Evolutionary conservation across 306 rosid species (phyloP).

Genomic region (Fragaria vesca): DNA sequence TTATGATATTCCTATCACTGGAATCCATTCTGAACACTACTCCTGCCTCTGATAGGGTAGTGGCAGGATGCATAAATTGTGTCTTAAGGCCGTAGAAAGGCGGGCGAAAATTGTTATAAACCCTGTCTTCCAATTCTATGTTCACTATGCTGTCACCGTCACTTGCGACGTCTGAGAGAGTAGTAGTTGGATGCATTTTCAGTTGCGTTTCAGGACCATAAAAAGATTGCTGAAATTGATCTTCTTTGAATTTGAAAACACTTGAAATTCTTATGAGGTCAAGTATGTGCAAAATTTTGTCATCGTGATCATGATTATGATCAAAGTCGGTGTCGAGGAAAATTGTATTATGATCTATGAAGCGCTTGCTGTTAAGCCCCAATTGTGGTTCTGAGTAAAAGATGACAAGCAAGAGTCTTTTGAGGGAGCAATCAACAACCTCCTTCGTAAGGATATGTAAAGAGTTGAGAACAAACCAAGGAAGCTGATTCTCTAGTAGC

Average conservation of each 20-base stretch:
- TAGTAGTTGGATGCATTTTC: not conserved
- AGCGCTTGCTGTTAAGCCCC: not conserved
- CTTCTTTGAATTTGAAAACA: not conserved
- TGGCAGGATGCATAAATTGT: not conserved
- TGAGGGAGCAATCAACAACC: not conserved
- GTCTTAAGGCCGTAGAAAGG: not conserved
- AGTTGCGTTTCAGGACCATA: not conserved
- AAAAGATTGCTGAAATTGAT: not conserved
- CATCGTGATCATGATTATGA: not conserved
- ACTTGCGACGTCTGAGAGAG: not conserved
- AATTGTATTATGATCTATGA: not conserved
- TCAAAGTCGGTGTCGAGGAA: not conserved
- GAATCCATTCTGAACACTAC: not conserved
- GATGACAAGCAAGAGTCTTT: not conserved
- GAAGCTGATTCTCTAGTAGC: conserved; percentile 29
- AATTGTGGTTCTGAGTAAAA: not conserved
- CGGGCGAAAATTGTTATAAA: not conserved
- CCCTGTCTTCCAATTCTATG: not conserved
- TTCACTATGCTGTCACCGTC: not conserved
- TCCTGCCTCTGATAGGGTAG: not conserved
- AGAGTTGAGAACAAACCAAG: conserved; percentile 26
- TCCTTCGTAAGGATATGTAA: not conserved
- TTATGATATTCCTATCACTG: not conserved
- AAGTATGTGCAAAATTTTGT: not conserved
- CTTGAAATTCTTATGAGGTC: not conserved